Conservation (phyloP, 164 flowering plant genomes). For the Stephania cephalantha region DNA sequence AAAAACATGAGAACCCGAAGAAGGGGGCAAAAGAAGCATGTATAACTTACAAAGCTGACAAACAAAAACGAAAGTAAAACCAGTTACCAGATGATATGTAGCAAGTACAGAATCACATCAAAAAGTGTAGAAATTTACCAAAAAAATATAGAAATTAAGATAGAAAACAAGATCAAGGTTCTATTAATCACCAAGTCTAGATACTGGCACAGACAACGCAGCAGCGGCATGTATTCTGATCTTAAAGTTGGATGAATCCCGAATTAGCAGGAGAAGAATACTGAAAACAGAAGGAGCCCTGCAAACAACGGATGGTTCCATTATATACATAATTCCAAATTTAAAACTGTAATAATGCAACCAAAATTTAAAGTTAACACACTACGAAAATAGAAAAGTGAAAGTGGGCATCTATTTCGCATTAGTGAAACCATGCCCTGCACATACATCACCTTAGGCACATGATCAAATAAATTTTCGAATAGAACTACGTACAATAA, state of each 20-base stretch:
- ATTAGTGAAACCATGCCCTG: neutral
- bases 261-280: conserved; percentile 72
- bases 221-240: conserved; percentile 93
- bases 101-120: neutral
- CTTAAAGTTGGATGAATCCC: conserved; percentile 90
- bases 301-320: conserved; percentile 13
- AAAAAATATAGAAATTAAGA: neutral
- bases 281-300: conserved; percentile 91
- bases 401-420: neutral
- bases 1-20: neutral
- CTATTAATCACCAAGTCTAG: conserved; percentile 47
- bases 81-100: neutral
- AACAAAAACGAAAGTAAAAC: neutral
- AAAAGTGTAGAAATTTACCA: neutral
- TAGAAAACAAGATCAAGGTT: neutral
- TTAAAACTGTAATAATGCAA: neutral
- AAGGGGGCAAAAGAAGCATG: too few relatives aligned
- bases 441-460: too few relatives aligned
- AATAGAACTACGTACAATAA: neutral
- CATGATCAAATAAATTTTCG: too few relatives aligned
- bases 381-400: neutral
- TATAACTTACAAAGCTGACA: neutral
- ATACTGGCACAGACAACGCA: conserved; percentile 84
- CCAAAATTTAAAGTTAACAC: neutral
- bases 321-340: neutral